Evolutionary conservation across 768 basidiomycete genomes (phyloP).

Genomic region (Tephrocybe sp.): DNA sequence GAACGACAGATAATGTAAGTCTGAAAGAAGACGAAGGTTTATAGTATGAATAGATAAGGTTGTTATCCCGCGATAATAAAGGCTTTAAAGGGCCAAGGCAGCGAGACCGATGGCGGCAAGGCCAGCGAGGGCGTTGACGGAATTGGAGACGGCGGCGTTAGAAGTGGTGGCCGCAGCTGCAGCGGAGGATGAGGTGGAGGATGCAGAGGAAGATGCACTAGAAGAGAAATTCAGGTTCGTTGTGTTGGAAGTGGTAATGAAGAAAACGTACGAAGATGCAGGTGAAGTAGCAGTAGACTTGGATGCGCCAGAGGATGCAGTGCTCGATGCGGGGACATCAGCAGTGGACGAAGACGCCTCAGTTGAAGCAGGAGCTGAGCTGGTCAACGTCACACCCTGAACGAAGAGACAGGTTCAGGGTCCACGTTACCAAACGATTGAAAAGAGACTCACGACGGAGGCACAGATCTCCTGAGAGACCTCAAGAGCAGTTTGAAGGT

Average conservation of each 20-base stretch:
- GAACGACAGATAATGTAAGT: too few species aligned
- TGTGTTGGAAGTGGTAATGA: background rate
- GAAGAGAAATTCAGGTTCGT: background rate
- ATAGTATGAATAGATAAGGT: too few species aligned
- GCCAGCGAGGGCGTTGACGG: slow-evolving; percentile 35
- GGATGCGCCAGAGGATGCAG: slow-evolving; percentile 9
- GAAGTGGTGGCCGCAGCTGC: slow-evolving; percentile 13
- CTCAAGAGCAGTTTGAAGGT: slow-evolving; percentile 40
- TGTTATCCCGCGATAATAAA: background rate
- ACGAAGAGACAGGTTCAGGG: background rate
- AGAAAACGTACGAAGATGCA: background rate
- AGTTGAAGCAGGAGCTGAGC: slow-evolving; percentile 15
- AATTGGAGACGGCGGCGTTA: slow-evolving; percentile 19
- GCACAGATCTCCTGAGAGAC: slow-evolving; percentile 42
- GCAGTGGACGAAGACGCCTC: slow-evolving; percentile 5
- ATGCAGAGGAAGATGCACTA: background rate
- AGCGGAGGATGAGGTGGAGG: background rate
- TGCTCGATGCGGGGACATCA: background rate
- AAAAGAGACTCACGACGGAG: slow-evolving; percentile 41
- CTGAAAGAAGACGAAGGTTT: too few species aligned
- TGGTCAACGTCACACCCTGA: slow-evolving; percentile 54
- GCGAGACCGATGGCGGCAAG: slow-evolving; percentile 41
- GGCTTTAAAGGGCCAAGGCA: slow-evolving; percentile 41
- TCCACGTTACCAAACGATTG: too few species aligned
- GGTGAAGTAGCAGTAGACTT: slow-evolving; percentile 12